Evolutionary conservation across 2,329 filamentous ascomycete species (phyloP).

Genomic region (Hypoxylon sp.): DNA sequence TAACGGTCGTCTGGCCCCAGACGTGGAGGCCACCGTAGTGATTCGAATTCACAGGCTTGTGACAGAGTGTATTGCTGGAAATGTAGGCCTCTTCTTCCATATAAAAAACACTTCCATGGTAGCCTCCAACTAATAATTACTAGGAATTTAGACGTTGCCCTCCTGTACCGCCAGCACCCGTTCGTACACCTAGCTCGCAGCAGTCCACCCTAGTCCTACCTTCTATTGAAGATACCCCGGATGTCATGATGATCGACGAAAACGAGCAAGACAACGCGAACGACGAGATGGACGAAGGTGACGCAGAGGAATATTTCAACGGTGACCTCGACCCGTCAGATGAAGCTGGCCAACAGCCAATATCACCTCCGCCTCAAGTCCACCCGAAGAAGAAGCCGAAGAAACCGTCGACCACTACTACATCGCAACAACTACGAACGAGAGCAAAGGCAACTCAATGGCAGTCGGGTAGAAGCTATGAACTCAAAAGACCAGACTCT

Average conservation of each 20-base stretch:
- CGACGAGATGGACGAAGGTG: neutral
- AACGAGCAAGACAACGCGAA: neutral
- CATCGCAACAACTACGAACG: slow-evolving; percentile 37
- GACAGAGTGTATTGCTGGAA: slow-evolving; percentile 25
- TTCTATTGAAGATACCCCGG: slow-evolving; percentile 35
- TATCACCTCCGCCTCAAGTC: neutral
- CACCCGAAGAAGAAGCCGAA: slow-evolving; percentile 11
- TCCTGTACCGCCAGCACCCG: neutral
- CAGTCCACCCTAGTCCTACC: slow-evolving; percentile 26
- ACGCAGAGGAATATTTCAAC: neutral
- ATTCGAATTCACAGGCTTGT: slow-evolving; percentile 36
- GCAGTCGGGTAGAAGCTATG: slow-evolving; percentile 41
- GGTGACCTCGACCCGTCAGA: neutral
- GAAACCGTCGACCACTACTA: slow-evolving; percentile 22
- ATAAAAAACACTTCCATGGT: too few species aligned
- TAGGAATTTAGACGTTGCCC: slow-evolving; percentile 37
- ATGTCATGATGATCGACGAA: neutral
- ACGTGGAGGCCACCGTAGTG: slow-evolving; percentile 34
- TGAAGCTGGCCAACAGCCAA: slow-evolving; percentile 1
- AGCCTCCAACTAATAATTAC: slow-evolving; percentile 4
- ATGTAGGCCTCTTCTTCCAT: too few species aligned
- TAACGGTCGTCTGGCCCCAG: slow-evolving; percentile 32
- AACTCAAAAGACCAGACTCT: slow-evolving; percentile 26
- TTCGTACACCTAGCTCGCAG: neutral
- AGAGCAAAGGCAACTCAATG: slow-evolving; percentile 42